Evolutionary conservation across 768 basidiomycete species (phyloP), one percentile per base, ranked within the genome.

Genomic region (Lanmaoa pseudosensibilis): DNA sequence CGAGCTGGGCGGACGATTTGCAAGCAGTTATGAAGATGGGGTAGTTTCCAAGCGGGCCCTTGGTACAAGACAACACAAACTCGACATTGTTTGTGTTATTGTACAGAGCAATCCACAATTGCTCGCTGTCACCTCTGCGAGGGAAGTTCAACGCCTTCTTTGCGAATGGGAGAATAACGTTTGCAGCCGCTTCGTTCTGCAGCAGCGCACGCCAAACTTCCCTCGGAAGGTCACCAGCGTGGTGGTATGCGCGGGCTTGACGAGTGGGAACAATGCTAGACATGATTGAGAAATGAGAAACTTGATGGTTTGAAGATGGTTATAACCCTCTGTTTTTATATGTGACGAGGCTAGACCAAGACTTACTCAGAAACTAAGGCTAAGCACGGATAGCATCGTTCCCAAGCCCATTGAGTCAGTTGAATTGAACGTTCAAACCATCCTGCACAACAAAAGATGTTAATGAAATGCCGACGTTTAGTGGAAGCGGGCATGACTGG

Each of bases 91-190:
- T 54, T 2, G 57, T 2, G 58, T 62, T 19, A 59, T 66, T 57
- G 13, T 51, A 66, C 32, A 66, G 64, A 2, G 58, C 66, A 2
- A 78, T 65, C 76, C 77, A 77, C 5, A 65, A 21, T 1, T 69
- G 68, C 3, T 50, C 32, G 13, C 27, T 10, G 3, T 16, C 32
- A 2, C 6, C 43, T 1, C 2, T 37, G 27, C 39, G 48, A 48
- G 57, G 46, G 11, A 46, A 47, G 12, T 46, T n/a, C 30, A 52
- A 48, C 27, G 69, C 60, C 57, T 74, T 75, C 44, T 52, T 60
- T 1, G 76, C 77, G 27, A 73, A 73, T 0, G 80, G 74, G 15
- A 74, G 67, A 23, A 81, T 63, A 46, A 78, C 59, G 52, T 82
- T 81, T 4, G 77, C 70, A 8, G 65, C 49, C 0, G 61, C 65